A percentile compares a stretch with the other conserved stretches of the same genome.
Evolutionary conservation across 805 yeast species (phyloP).

Genomic region (Ogataea pini): DNA sequence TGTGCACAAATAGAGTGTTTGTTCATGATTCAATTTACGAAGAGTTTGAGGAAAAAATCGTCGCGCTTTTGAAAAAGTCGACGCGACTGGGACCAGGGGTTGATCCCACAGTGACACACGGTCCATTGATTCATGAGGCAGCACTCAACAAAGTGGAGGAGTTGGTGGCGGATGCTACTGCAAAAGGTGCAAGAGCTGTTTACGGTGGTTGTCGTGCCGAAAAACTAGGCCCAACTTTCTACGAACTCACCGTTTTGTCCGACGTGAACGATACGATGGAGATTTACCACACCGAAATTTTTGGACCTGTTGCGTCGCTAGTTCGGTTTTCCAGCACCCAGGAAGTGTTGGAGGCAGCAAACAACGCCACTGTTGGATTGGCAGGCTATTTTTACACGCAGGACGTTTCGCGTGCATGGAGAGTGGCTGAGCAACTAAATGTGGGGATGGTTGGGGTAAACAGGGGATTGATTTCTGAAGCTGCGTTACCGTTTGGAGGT

Average conservation of each 20-base stretch:
- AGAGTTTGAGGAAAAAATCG: slow-evolving; percentile 50
- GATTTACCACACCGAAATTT: slow-evolving; percentile 65
- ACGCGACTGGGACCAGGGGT: slow-evolving; percentile 65
- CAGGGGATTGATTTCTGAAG: slow-evolving; percentile 66
- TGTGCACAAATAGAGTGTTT: slow-evolving; percentile 70
- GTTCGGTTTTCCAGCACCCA: slow-evolving; percentile 56
- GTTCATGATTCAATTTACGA: slow-evolving; percentile 64
- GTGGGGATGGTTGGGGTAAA: slow-evolving; percentile 81
- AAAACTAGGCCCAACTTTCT: slow-evolving; percentile 66
- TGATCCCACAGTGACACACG: slow-evolving; percentile 59
- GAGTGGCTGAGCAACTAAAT: slow-evolving; percentile 60
- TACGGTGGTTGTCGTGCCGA: slow-evolving; percentile 58
- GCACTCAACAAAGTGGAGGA: slow-evolving; percentile 58
- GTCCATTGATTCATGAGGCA: slow-evolving; percentile 64
- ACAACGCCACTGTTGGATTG: slow-evolving; percentile 63
- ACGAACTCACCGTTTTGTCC: slow-evolving; percentile 62
- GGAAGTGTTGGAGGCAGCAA: slow-evolving; percentile 58
- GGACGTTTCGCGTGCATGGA: slow-evolving; percentile 50
- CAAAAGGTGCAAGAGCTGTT: slow-evolving; percentile 59
- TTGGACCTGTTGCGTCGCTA: slow-evolving; percentile 77
- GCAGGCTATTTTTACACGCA: slow-evolving; percentile 71
- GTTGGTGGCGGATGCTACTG: slow-evolving; percentile 63
- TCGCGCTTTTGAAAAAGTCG: slow-evolving; percentile 41
- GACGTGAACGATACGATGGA: slow-evolving; percentile 57
- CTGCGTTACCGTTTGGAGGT: slow-evolving; percentile 71